Percentiles rank a stretch among this genome's conserved stretches.
phyloP scores from a whole-genome alignment of 108 stramenopile species.

The Craspedostauros australis region DNA sequence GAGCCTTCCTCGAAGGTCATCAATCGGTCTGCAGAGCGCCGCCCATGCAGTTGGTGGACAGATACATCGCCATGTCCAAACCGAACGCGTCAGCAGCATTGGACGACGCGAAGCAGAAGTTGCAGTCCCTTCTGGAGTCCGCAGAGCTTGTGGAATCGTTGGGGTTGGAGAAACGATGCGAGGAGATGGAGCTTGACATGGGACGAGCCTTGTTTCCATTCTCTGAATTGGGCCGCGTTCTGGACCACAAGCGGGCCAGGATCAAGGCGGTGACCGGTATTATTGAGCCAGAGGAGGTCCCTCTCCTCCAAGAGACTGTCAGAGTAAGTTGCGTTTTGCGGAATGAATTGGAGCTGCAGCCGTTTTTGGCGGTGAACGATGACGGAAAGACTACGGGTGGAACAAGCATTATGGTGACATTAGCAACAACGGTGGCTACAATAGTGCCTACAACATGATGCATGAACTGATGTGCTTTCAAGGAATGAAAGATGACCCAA shows the following conservation, averaged over 20 bases:
- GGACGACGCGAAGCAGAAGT: constrained; percentile 4
- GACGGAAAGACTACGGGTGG: too few species aligned
- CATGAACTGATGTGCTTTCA: too few species aligned
- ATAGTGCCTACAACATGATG: too few species aligned
- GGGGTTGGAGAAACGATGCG: constrained; percentile 60
- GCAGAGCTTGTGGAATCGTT: constrained; percentile 67
- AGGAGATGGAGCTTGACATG: constrained; percentile 67
- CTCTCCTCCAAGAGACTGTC: constrained; percentile 50
- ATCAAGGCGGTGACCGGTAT: constrained; percentile 52
- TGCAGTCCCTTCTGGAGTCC: constrained; percentile 44
- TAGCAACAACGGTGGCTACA: too few species aligned
- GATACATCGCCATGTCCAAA: constrained; percentile 17
- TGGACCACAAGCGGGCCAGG: constrained; percentile 50
- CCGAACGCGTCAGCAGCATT: not conserved
- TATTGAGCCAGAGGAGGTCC: constrained; percentile 29
- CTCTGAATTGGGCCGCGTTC: constrained; percentile 60
- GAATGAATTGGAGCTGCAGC: too few species aligned
- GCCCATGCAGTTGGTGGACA: constrained; percentile 55
- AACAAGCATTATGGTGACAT: too few species aligned
- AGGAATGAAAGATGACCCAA: too few species aligned
- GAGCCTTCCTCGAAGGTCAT: constrained; percentile 79
- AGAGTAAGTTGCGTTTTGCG: constrained; percentile 35
- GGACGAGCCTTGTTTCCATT: constrained; percentile 61
- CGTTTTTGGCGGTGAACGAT: too few species aligned
- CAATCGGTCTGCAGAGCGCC: constrained; percentile 69